Percentiles rank a stretch among this genome's conserved stretches.
These are phyloP conservation scores for Halenospora varia DNA, from an alignment of 495 filamentous ascomycete genomes.

Conservation along the genomic window DNA sequence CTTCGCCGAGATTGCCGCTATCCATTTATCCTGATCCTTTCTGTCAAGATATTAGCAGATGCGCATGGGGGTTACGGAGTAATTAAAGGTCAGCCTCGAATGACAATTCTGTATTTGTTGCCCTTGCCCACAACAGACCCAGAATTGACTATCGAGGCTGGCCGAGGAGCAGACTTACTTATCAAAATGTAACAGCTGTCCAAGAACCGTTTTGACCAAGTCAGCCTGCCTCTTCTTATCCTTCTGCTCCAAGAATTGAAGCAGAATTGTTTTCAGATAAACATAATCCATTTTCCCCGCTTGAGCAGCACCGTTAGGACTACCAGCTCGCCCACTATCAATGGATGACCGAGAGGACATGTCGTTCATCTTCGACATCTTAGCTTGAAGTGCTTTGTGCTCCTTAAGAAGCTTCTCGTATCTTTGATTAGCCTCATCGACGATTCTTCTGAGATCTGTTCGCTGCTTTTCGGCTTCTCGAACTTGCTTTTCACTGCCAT, in stretches of 20 bases:
- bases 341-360: constrained; percentile 15
- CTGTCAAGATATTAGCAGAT: constrained; percentile 36
- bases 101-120: too few species aligned
- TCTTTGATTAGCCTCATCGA: constrained; percentile 71
- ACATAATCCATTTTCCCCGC: constrained; percentile 61
- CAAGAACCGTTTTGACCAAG: constrained; percentile 79
- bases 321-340: constrained; percentile 26
- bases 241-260: constrained; percentile 92
- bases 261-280: constrained; percentile 91
- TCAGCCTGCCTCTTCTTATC: constrained; percentile 89
- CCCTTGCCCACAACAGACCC: too few species aligned
- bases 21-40: constrained; percentile 86
- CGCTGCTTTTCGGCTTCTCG: constrained; percentile 79
- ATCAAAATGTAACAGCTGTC: constrained; percentile 88
- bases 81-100: too few species aligned
- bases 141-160: background rate
- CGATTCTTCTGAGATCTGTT: constrained; percentile 62
- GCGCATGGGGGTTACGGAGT: too few species aligned
- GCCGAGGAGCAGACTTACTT: constrained; percentile 50
- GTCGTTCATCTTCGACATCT: constrained; percentile 8
- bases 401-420: constrained; percentile 74
- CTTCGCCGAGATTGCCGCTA: constrained; percentile 49
- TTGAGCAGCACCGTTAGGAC: constrained; percentile 20
- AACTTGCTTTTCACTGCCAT: constrained; percentile 82
- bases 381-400: constrained; percentile 14